Base-by-base conservation (phyloP, 2,329 filamentous ascomycete genomes). In the Hypoxylon sp. region DNA sequence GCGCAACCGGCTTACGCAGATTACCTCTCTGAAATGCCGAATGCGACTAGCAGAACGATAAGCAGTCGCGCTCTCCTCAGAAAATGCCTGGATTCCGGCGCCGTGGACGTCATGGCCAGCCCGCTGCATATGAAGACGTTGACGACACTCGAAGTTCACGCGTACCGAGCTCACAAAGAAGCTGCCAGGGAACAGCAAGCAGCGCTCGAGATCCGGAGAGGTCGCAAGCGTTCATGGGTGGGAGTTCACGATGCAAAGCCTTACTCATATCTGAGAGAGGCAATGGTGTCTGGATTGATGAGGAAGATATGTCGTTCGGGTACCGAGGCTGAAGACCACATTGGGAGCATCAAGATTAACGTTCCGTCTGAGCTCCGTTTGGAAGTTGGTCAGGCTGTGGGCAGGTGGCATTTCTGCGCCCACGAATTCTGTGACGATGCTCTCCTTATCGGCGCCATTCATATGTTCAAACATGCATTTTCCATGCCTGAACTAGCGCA, bases 231-330 rank as follows among this genome's bases (percentile, higher is more conserved):
- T 49, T 97, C 93, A 0, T 97, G 93, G 93, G 92, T 97, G 37
- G 92, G 93, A 21, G 83, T 96, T 9, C 86, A 91, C 69, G 90
- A 94, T 65, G 85, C 91, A 67, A 89, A 93, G 72, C 92, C 92
- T 1, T 97, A 92, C 76, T 88, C 91, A 13, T 97, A 97, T 75
- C 78, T 97, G 51, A 84, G 93, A 58, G 93, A 97, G 77, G 91
- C 90, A 46, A 97, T 97, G 92, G 93, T 97, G 4, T 95, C 92
- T 1, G 88, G 88, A 54, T 81, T 97, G 55, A 95, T 97, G 90
- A 89, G 88, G 69, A 87, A 91, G 31, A 97, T 97, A 51, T 97
- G 93, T 74, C 90, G 89, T 62, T 84, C 82, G 35, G 77, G 76
- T 77, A 71, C 86, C 81, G 77, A 87, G 77, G 70, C 80, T 75